Evolutionary conservation across 2,329 filamentous ascomycete species (phyloP).

Genomic region (Trichoderma hamatum): DNA sequence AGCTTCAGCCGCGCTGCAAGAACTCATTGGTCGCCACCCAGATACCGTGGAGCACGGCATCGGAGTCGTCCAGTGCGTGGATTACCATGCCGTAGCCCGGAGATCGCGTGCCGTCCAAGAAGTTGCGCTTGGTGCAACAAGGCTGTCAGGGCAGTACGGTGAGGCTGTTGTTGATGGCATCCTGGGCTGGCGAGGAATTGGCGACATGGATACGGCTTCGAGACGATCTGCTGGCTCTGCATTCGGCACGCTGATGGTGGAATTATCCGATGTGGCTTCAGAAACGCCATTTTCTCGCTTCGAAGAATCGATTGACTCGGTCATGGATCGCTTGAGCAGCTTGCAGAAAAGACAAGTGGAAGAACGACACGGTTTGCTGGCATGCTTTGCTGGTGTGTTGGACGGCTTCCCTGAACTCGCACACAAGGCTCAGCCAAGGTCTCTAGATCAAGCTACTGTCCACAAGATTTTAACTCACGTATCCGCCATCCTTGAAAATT

Average conservation of each 20-base stretch:
- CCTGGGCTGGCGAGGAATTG: constrained; percentile 85
- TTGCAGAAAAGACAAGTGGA: constrained; percentile 63
- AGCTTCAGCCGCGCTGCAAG: constrained; percentile 89
- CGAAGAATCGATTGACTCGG: constrained; percentile 43
- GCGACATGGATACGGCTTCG: constrained; percentile 73
- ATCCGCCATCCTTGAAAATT: constrained; percentile 46
- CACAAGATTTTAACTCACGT: constrained; percentile 37
- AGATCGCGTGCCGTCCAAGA: constrained; percentile 78
- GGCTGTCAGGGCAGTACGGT: constrained; percentile 70
- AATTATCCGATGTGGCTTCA: constrained; percentile 38
- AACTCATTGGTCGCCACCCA: constrained; percentile 90
- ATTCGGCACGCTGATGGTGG: constrained; percentile 62
- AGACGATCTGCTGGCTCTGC: constrained; percentile 72
- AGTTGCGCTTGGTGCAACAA: constrained; percentile 70
- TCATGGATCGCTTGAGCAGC: constrained; percentile 49
- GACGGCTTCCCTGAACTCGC: constrained; percentile 48
- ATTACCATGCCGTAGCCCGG: constrained; percentile 92
- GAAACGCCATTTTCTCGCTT: constrained; percentile 36
- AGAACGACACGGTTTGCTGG: constrained; percentile 68
- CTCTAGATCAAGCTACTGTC: constrained; percentile 29
- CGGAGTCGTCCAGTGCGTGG: constrained; percentile 81
- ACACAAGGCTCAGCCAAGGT: not conserved
- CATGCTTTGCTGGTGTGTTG: constrained; percentile 63
- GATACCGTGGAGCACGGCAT: constrained; percentile 83
- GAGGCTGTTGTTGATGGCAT: constrained; percentile 70